phyloP scores from a whole-genome alignment of 1,284 basidiomycete species.

The Laetiporus sulphureus region DNA sequence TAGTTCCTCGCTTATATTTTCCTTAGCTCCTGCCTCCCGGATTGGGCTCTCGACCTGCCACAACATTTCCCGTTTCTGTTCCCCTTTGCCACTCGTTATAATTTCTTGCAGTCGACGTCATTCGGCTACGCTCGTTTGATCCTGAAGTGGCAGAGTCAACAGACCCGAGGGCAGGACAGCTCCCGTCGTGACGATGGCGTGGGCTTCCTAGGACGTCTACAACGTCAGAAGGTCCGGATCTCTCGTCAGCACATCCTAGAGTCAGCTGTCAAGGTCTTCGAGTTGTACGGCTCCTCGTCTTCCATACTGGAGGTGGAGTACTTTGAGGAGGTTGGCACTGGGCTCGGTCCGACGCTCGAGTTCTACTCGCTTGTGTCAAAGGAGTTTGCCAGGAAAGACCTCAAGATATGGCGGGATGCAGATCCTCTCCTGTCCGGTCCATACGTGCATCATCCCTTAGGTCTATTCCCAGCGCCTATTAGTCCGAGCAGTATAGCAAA shows the following conservation, averaged over 20 bases:
- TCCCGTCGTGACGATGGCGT: slow-evolving; percentile 86
- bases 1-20: neutral
- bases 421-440: slow-evolving; percentile 56
- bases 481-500: slow-evolving; percentile 54
- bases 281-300: slow-evolving; percentile 90
- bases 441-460: slow-evolving; percentile 78
- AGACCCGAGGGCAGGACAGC: slow-evolving; percentile 64
- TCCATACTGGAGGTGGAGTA: slow-evolving; percentile 97
- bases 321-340: slow-evolving; percentile 98
- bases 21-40: slow-evolving; percentile 83
- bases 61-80: slow-evolving; percentile 97
- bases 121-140: slow-evolving; percentile 96
- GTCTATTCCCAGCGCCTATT: slow-evolving; percentile 87
- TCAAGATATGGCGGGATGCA: slow-evolving; percentile 89
- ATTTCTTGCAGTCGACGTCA: slow-evolving; percentile 94
- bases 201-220: slow-evolving; percentile 85
- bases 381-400: slow-evolving; percentile 83
- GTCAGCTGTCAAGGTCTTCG: slow-evolving; percentile 97
- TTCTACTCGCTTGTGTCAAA: slow-evolving; percentile 94
- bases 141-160: slow-evolving; percentile 83
- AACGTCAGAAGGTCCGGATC: slow-evolving; percentile 96
- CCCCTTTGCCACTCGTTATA: slow-evolving; percentile 95
- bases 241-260: slow-evolving; percentile 92
- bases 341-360: slow-evolving; percentile 96
- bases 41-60: slow-evolving; percentile 94